Evolutionary conservation across 805 yeast genomes (phyloP).

Genomic region (Brettanomyces nanus): DNA sequence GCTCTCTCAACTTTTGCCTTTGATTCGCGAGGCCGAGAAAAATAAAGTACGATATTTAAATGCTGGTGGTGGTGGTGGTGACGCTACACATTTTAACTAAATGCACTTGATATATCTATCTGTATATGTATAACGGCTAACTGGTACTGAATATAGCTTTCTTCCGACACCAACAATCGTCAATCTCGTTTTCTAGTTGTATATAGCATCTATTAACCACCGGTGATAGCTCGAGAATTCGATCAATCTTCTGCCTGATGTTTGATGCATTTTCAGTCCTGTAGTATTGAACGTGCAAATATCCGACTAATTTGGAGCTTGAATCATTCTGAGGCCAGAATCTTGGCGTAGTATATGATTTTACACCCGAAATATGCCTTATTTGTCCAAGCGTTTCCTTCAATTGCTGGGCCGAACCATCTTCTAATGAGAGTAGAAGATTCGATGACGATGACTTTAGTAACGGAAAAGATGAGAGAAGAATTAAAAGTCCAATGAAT

Average conservation of each 20-base stretch:
- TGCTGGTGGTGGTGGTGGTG: too few species aligned
- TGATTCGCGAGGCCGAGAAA: too few species aligned
- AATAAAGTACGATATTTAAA: background rate
- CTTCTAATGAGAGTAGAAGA: constrained; percentile 50
- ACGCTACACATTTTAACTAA: too few species aligned
- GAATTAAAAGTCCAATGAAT: constrained; percentile 72
- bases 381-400: constrained; percentile 63
- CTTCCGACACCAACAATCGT: constrained; percentile 31
- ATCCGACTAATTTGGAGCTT: constrained; percentile 49
- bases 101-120: too few species aligned
- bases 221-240: constrained; percentile 15
- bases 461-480: constrained; percentile 77
- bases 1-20: too few species aligned
- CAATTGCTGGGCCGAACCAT: constrained; percentile 50
- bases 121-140: background rate
- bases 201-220: constrained; percentile 21
- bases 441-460: constrained; percentile 73
- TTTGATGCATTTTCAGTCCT: constrained; percentile 26
- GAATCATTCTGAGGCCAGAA: constrained; percentile 67
- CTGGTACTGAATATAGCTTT: constrained; percentile 22
- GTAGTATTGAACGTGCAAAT: constrained; percentile 69
- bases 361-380: constrained; percentile 65
- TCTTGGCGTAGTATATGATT: constrained; percentile 80
- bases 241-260: constrained; percentile 22
- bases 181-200: constrained; percentile 30